phyloP scores from a whole-genome alignment of 2,329 filamentous ascomycete species.

The Epichloe gansuensis region DNA sequence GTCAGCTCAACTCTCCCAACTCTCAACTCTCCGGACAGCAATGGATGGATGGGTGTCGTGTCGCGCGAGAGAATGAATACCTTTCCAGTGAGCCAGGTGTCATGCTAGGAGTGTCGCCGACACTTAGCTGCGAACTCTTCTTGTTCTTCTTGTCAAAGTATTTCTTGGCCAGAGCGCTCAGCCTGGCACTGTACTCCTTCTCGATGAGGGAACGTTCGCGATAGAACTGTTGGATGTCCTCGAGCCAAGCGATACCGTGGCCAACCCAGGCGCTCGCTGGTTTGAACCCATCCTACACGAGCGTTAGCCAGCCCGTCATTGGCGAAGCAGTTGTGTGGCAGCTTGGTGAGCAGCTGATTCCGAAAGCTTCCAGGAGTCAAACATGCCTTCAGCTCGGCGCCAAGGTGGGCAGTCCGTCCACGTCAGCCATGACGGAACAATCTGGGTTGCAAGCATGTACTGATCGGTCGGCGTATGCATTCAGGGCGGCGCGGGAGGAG shows the following conservation, averaged over 20 bases:
- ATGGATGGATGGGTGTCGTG: not conserved
- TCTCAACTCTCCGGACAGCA: not conserved
- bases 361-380: not conserved
- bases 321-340: not conserved
- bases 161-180: slow-evolving; percentile 80
- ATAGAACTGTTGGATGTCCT: slow-evolving; percentile 96
- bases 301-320: not conserved
- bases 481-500: not conserved
- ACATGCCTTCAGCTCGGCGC: slow-evolving; percentile 80
- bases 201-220: slow-evolving; percentile 88
- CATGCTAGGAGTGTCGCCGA: slow-evolving; percentile 84
- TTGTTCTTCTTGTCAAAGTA: slow-evolving; percentile 95
- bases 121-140: slow-evolving; percentile 77
- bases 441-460: slow-evolving; percentile 9
- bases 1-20: not conserved
- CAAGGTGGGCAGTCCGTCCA: slow-evolving; percentile 73
- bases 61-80: slow-evolving; percentile 25
- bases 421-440: slow-evolving; percentile 55
- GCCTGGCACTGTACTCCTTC: slow-evolving; percentile 89
- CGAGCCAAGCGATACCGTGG: slow-evolving; percentile 85
- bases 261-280: slow-evolving; percentile 84
- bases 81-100: slow-evolving; percentile 92
- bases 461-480: slow-evolving; percentile 3
- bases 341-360: not conserved
- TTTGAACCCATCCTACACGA: slow-evolving; percentile 79